Evolutionary conservation across 768 basidiomycete genomes (phyloP).

Genomic region (Termitomyces titanicus): DNA sequence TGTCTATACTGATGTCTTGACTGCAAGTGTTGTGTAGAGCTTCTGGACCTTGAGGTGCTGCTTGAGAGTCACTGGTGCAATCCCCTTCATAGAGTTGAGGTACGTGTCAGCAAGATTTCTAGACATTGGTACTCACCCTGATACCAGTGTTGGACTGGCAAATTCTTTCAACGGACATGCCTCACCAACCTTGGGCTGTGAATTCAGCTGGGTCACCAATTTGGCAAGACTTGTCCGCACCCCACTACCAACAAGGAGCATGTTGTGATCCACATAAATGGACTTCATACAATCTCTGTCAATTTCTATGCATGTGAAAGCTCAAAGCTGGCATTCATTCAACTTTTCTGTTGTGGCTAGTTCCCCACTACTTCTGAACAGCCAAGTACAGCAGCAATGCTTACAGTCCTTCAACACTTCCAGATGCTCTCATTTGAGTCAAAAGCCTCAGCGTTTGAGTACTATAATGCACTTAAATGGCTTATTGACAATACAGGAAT

Average conservation of each 20-base stretch:
- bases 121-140: neutral
- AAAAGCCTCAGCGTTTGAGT: too few species aligned
- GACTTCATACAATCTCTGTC: slow-evolving; percentile 22
- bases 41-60: neutral
- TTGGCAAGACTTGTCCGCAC: slow-evolving; percentile 14
- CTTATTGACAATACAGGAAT: too few species aligned
- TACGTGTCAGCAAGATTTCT: neutral
- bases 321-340: slow-evolving; percentile 10
- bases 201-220: slow-evolving; percentile 16
- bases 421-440: too few species aligned
- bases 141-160: neutral
- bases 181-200: slow-evolving; percentile 4
- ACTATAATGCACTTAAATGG: too few species aligned
- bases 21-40: neutral
- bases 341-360: slow-evolving; percentile 25
- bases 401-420: too few species aligned
- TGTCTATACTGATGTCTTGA: neutral
- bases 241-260: slow-evolving; percentile 17
- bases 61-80: neutral
- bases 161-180: neutral
- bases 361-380: slow-evolving; percentile 21
- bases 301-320: slow-evolving; percentile 27
- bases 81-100: neutral
- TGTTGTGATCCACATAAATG: slow-evolving; percentile 18
- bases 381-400: slow-evolving; percentile 25